phyloP scores from a whole-genome alignment of 352 stramenopile species.

The Phytopythium delawarense region DNA sequence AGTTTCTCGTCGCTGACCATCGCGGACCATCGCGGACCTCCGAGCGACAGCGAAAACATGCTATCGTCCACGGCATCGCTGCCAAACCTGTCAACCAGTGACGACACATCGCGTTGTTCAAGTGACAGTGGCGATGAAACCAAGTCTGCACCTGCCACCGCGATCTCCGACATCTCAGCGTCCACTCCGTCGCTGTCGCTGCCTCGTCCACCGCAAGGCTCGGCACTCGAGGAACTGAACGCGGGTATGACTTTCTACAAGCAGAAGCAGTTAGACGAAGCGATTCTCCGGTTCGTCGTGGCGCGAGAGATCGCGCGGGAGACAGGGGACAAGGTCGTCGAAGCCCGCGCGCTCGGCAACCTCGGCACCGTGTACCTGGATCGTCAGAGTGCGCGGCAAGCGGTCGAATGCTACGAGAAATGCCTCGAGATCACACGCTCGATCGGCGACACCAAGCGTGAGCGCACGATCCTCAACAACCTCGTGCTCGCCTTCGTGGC shows the following conservation, averaged over 20 bases:
- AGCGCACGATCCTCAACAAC: slow-evolving; percentile 84
- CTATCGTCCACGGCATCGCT: not conserved
- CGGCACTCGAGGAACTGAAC: slow-evolving; percentile 65
- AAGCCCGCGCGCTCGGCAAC: slow-evolving; percentile 73
- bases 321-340: slow-evolving; percentile 50
- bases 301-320: slow-evolving; percentile 50
- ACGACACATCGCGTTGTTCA: not conserved
- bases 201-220: slow-evolving; percentile 12
- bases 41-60: slow-evolving; percentile 5
- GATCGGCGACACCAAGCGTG: slow-evolving; percentile 69
- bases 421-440: slow-evolving; percentile 70
- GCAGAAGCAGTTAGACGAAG: slow-evolving; percentile 56
- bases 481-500: slow-evolving; percentile 73
- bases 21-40: not conserved
- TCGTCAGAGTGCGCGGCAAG: slow-evolving; percentile 59
- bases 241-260: slow-evolving; percentile 77
- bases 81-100: not conserved
- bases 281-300: slow-evolving; percentile 56
- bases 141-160: not conserved
- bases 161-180: not conserved
- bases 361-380: slow-evolving; percentile 76
- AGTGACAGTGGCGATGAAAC: not conserved
- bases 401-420: slow-evolving; percentile 71
- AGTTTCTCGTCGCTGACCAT: slow-evolving; percentile 28
- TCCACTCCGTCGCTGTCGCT: not conserved